Evolutionary conservation across 257 asterid genomes (phyloP).

Genomic region (Verbascum thapsus): DNA sequence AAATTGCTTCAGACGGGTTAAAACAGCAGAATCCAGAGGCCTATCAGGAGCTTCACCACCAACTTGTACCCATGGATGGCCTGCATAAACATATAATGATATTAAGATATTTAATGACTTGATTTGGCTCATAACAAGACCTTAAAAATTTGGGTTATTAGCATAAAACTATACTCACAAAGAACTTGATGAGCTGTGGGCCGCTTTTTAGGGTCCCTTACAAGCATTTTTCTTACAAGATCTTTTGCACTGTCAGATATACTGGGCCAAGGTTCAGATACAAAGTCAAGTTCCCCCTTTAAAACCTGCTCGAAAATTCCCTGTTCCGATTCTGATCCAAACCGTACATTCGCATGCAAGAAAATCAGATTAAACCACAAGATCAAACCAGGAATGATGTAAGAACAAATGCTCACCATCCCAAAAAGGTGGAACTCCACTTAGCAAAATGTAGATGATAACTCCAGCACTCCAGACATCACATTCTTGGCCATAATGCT

Average conservation of each 20-base stretch:
- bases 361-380: slow-evolving; percentile 3
- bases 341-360: slow-evolving; percentile 25
- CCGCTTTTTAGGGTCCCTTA: slow-evolving; percentile 61
- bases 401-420: slow-evolving; percentile 47
- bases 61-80: slow-evolving; percentile 77
- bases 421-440: slow-evolving; percentile 86
- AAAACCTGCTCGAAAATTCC: slow-evolving; percentile 66
- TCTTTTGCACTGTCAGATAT: slow-evolving; percentile 75
- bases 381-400: neutral
- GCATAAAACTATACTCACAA: slow-evolving; percentile 50
- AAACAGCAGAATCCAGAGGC: slow-evolving; percentile 74
- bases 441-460: slow-evolving; percentile 59
- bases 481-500: slow-evolving; percentile 63
- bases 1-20: slow-evolving; percentile 65
- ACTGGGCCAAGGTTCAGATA: slow-evolving; percentile 77
- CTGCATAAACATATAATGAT: slow-evolving; percentile 35
- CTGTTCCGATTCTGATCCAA: slow-evolving; percentile 60
- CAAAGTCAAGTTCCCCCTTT: slow-evolving; percentile 65
- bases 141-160: neutral
- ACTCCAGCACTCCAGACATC: slow-evolving; percentile 88
- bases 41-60: slow-evolving; percentile 68
- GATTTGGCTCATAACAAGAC: no score
- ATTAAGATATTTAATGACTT: neutral
- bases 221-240: slow-evolving; percentile 67
- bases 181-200: slow-evolving; percentile 78